Evolutionary conservation across 805 yeast species (phyloP).

Genomic region (Pichia cephalocereana): DNA sequence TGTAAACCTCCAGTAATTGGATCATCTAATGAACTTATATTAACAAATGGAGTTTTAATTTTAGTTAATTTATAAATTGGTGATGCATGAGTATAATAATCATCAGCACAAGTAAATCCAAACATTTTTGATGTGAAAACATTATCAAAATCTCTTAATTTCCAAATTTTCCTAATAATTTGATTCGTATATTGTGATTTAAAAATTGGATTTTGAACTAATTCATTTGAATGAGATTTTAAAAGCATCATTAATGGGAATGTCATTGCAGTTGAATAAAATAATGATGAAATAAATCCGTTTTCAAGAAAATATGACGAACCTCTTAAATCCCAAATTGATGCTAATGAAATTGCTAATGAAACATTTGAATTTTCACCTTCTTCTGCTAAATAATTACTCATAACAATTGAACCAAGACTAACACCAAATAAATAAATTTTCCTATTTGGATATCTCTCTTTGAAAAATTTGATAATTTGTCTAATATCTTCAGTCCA

Average conservation of each 20-base stretch:
- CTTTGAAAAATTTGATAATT: conserved; percentile 41
- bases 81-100: conserved; percentile 58
- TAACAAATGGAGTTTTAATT: conserved; percentile 54
- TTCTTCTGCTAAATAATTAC: conserved; percentile 66
- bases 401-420: conserved; percentile 65
- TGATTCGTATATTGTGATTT: conserved; percentile 14
- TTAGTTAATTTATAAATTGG: conserved; percentile 41
- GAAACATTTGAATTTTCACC: conserved; percentile 36
- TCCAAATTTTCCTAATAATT: conserved; percentile 14
- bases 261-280: conserved; percentile 47
- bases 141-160: conserved; percentile 54
- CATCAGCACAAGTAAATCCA: conserved; percentile 54
- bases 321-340: conserved; percentile 65
- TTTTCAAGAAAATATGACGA: conserved; percentile 36
- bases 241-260: conserved; percentile 35
- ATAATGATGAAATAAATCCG: conserved; percentile 32
- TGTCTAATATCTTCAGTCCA: conserved; percentile 64
- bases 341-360: conserved; percentile 53
- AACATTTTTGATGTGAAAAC: conserved; percentile 54
- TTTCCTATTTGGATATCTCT: conserved; percentile 49
- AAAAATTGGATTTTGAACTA: conserved; percentile 24
- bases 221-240: conserved; percentile 31
- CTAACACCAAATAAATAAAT: conserved; percentile 70
- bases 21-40: conserved; percentile 63
- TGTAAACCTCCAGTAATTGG: conserved; percentile 50